Evolutionary conservation across 768 basidiomycete genomes (phyloP).

Genomic region (Clavulina sp.): DNA sequence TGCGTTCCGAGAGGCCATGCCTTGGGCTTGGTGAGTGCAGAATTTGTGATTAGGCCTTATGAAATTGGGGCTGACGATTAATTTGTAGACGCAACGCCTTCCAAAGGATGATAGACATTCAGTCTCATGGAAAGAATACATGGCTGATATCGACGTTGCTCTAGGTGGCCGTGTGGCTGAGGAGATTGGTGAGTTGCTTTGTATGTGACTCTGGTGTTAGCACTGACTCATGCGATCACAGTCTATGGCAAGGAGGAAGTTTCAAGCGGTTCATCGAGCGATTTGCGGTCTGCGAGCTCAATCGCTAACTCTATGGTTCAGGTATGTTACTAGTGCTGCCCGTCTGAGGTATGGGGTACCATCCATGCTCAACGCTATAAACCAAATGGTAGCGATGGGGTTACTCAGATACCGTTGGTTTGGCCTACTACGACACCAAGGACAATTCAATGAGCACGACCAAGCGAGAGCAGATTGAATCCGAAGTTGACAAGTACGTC

Average conservation of each 20-base stretch:
- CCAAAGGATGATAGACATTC: conserved; percentile 65
- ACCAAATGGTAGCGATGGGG: conserved; percentile 41
- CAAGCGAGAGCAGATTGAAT: conserved; percentile 72
- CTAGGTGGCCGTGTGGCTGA: conserved; percentile 95
- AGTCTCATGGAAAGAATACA: conserved; percentile 52
- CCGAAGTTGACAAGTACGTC: conserved; percentile 40
- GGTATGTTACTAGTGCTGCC: conserved; percentile 27
- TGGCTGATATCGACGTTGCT: conserved; percentile 73
- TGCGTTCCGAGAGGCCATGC: conserved; percentile 93
- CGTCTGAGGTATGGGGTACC: neutral
- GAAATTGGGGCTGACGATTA: conserved; percentile 1
- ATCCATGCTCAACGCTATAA: neutral
- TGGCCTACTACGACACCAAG: conserved; percentile 62
- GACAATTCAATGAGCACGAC: conserved; percentile 53
- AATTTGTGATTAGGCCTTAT: conserved; percentile 1
- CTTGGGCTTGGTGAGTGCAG: conserved; percentile 54
- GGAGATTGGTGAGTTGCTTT: conserved; percentile 45
- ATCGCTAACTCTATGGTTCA: conserved; percentile 80
- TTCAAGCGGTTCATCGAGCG: conserved; percentile 82
- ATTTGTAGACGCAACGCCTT: conserved; percentile 43
- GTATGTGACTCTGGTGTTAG: conserved; percentile 10
- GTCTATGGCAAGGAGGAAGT: conserved; percentile 80
- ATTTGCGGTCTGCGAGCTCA: conserved; percentile 62
- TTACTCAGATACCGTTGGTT: conserved; percentile 62
- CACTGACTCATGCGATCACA: conserved; percentile 16